Evolutionary conservation across 2,329 filamentous ascomycete species (phyloP), one percentile per base, ranked within the genome.

Genomic region (Botrytis fragariae): DNA sequence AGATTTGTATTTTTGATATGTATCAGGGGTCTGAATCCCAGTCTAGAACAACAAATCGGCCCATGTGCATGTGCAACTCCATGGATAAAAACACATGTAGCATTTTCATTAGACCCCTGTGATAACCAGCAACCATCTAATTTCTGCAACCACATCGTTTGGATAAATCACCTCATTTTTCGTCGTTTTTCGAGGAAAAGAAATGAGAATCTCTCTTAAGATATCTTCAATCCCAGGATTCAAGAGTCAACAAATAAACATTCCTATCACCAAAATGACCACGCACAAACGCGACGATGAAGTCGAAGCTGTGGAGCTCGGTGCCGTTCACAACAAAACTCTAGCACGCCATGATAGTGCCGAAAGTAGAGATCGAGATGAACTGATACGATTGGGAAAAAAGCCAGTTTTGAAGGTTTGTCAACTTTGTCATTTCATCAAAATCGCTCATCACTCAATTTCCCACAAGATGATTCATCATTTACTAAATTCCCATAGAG

Each of bases 401-500:
- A 69, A 63, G 29, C 72, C 72, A 9, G 64, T 73, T 45, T 59
- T 73, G 9, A 73, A 70, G 45, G 72, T 73, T 25, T 5, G 64
- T 63, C 37, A 5, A 29, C 18, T 7, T 45, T 22, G 20, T 35
- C 29, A 2, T 29, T 32, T 35, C 20, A 1, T 4, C 4, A 29
- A 9, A 1, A 44, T 32, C 2, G 62, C 39, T 4, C 8, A 29
- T 18, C 62, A 37, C 9, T 8, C 39, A 10, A 14, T 16, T 20
- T 32, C 18, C 16, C 18, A 25, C 8, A 32, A 59, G 35, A 32
- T 29, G 35, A 44, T 16, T 22, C 39, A 32, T 48, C 14, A 37
- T 3, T 25, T 25, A 3, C 69, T 45, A 5, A 71, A 14, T 16
- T 5, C 6, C 12, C 45, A 32, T 32, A 83, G 78, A 76, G 83